Conservation (phyloP, 352 stramenopile species). For the Globisporangium apiculatum region DNA sequence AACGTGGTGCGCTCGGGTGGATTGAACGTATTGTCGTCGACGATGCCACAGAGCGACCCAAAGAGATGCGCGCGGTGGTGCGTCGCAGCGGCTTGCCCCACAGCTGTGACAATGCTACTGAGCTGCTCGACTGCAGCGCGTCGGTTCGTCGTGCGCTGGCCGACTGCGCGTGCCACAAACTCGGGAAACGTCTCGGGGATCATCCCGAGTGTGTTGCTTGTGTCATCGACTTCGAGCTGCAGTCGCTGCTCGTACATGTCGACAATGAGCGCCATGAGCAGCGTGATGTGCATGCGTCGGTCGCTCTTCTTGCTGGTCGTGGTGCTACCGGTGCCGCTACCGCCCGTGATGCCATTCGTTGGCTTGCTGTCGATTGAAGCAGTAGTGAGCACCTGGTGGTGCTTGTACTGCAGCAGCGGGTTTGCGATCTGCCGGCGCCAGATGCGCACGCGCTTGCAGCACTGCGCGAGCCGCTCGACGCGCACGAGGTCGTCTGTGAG, state of each 20-base stretch:
- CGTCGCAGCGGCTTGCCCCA: conserved; percentile 34
- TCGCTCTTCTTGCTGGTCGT: conserved; percentile 42
- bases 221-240: conserved; percentile 28
- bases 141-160: conserved; percentile 35
- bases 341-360: too few relatives aligned
- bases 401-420: conserved; percentile 55
- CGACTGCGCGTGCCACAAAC: conserved; percentile 55
- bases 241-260: conserved; percentile 70
- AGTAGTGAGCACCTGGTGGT: conserved; percentile 22
- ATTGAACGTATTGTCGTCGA: conserved; percentile 31
- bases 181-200: conserved; percentile 60
- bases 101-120: conserved; percentile 37
- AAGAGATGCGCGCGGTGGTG: conserved; percentile 54
- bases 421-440: conserved; percentile 60
- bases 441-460: conserved; percentile 69
- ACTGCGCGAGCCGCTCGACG: conserved; percentile 47
- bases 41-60: conserved; percentile 48
- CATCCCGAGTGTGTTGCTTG: conserved; percentile 6
- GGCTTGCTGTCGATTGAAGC: conserved; percentile 1
- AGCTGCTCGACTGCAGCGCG: conserved; percentile 53
- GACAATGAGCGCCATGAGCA: conserved; percentile 62
- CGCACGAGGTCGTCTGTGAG: conserved; percentile 42
- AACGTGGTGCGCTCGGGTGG: conserved; percentile 59
- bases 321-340: not conserved
- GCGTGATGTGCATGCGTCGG: conserved; percentile 58